Base-by-base conservation (phyloP, 345 rosid species). In the Carallia brachiata region DNA sequence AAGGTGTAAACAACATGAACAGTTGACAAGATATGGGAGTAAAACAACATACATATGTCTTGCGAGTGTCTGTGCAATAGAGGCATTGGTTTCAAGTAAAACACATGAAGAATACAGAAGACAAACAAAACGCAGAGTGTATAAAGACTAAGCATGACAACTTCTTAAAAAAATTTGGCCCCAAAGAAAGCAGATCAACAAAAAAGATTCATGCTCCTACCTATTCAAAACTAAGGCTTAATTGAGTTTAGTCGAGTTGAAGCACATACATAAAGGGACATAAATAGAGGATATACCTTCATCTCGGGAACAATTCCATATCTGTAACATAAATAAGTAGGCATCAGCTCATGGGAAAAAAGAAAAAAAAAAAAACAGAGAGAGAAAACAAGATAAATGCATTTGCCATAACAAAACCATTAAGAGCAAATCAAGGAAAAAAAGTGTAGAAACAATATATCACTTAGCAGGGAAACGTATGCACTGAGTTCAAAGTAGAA, bases 291-390 rank as follows among this genome's bases (percentile, higher is more conserved):
- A 12, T 53, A 70, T 87, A 95, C 99, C 99, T 92, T 95, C 99
- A 48, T 81, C 85, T 2, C 92, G 97, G 39, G 99, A 90, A 73
- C 97, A 92, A 70, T 92, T 89, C 99, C 99, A 95, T 85, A 92
- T 92, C 99, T 95, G 97, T 59, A 69, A 78, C 52, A 80, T 60
- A 70, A 73, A 13, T 61, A 70, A 57, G 9, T 8, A 63, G 0
- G 65, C 39, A 61, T 87, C 52, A 80, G 78, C 52, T 27, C 52
- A 27, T 48, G 31, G 40, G 36, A 30, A 6, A 16, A 34, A 62
- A 8, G 9, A 55, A 19, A n/a, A n/a, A 61, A 15, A 61, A 8
- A 8, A 40, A 8, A 9, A 60, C 5, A 23, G 27, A 53, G 28
- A 53, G 55, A 52, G n/a, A 17, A 4, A 9, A 19, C 54, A 30